Conservation (phyloP, 2,329 filamentous ascomycete genomes). For the Phoma sp. region DNA sequence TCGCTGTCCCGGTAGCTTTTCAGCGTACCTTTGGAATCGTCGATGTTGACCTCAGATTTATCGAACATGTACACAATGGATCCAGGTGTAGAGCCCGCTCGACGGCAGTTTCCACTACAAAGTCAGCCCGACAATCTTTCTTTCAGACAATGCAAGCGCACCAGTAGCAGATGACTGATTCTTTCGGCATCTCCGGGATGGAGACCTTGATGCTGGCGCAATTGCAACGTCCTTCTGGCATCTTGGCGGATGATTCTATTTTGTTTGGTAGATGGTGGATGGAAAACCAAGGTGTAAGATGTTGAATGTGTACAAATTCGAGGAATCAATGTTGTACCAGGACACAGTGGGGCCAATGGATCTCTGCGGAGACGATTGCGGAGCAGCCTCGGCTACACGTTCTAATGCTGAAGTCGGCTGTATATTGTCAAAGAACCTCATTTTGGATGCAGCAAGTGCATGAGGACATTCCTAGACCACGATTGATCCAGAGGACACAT, state of each 20-base stretch:
- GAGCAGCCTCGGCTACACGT: conserved; percentile 7
- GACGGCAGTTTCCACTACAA: conserved; percentile 38
- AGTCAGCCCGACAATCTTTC: background rate
- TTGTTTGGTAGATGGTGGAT: too few species aligned
- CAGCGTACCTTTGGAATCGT: conserved; percentile 27
- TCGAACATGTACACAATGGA: conserved; percentile 33
- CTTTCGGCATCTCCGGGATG: conserved; percentile 26
- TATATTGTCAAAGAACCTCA: too few species aligned
- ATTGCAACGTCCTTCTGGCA: conserved; percentile 41
- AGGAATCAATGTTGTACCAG: background rate
- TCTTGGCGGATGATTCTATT: background rate
- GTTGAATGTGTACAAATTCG: background rate
- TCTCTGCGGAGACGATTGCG: background rate
- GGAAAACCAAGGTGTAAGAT: background rate
- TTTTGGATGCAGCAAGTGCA: too few species aligned
- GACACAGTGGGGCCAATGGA: conserved; percentile 2
- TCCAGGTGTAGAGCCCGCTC: conserved; percentile 29
- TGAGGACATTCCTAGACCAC: too few species aligned
- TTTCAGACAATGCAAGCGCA: background rate
- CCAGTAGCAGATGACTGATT: conserved; percentile 41
- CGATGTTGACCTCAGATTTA: conserved; percentile 24
- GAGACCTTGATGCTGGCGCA: conserved; percentile 37
- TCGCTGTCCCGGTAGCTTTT: conserved; percentile 37
- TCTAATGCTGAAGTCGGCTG: background rate
- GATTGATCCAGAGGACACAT: too few species aligned